These are phyloP conservation scores for Pinus tabuliformis DNA, from an alignment of 75 land plant species.

Conservation along the genomic window DNA sequence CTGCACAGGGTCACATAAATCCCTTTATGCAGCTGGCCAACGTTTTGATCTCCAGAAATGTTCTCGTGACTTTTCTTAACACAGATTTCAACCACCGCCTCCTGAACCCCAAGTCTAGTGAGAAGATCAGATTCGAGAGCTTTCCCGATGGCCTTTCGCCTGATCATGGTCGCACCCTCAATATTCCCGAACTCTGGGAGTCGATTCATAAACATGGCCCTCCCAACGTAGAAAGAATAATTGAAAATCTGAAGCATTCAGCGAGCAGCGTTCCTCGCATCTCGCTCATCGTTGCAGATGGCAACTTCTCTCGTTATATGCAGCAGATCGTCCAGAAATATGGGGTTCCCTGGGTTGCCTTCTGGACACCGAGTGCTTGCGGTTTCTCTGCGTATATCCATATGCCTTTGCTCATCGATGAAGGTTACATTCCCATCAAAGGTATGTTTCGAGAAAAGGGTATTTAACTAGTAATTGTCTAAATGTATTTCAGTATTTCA, in stretches of 20 bases:
- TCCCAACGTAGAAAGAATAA: neutral
- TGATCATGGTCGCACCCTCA: constrained; percentile 10
- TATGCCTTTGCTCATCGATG: constrained; percentile 8
- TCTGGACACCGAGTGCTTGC: constrained; percentile 19
- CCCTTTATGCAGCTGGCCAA: neutral
- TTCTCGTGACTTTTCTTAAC: neutral
- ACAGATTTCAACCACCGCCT: constrained; percentile 1
- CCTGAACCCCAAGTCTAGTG: neutral
- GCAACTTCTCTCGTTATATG: constrained; percentile 1
- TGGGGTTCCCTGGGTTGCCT: constrained; percentile 19
- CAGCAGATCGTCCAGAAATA: constrained; percentile 17
- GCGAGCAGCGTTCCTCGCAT: neutral
- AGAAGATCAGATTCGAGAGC: constrained; percentile 15
- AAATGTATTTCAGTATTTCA: neutral
- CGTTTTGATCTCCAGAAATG: neutral
- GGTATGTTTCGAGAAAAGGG: constrained; percentile 6
- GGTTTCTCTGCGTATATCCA: constrained; percentile 8
- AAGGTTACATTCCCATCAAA: constrained; percentile 20
- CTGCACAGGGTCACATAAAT: neutral
- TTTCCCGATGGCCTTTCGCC: constrained; percentile 29
- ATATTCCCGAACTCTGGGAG: constrained; percentile 7
- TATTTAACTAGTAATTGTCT: too few species aligned
- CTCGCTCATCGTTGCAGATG: constrained; percentile 25
- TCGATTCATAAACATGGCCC: neutral
- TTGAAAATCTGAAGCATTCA: neutral